phyloP scores from a whole-genome alignment of 2,329 filamentous ascomycete species.

The Ceratocystis destructans region DNA sequence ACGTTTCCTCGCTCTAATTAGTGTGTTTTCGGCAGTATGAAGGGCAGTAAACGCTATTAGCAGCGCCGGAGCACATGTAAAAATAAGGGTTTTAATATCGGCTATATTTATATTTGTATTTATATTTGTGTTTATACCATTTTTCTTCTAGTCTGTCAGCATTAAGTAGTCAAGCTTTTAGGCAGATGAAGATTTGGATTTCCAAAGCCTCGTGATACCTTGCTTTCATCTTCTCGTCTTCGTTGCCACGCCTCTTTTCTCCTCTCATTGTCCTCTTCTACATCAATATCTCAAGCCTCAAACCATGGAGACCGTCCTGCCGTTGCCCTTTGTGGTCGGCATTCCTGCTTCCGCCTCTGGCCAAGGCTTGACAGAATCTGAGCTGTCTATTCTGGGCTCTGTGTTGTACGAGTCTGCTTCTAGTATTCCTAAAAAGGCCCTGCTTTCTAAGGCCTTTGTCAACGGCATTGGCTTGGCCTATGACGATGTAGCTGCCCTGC shows the following conservation, averaged over 20 bases:
- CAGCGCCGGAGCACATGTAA: not conserved
- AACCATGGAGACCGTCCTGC: slow-evolving; percentile 50
- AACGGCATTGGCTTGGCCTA: slow-evolving; percentile 59
- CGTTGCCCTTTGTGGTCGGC: slow-evolving; percentile 48
- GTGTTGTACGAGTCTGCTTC: slow-evolving; percentile 34
- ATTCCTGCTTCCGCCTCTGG: slow-evolving; percentile 37
- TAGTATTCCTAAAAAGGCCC: slow-evolving; percentile 33
- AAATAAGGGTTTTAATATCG: not conserved
- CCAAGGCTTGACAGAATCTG: slow-evolving; percentile 41
- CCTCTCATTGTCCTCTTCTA: not conserved
- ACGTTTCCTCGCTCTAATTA: not conserved
- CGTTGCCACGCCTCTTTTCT: not conserved
- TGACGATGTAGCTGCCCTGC: slow-evolving; percentile 57
- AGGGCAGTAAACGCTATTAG: not conserved
- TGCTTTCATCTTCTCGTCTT: not conserved
- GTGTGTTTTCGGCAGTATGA: slow-evolving; percentile 6
- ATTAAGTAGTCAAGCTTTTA: not conserved
- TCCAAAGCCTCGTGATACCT: slow-evolving; percentile 13
- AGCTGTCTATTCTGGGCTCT: slow-evolving; percentile 45
- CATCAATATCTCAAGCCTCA: slow-evolving; percentile 12
- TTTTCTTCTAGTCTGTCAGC: not conserved
- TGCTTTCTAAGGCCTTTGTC: slow-evolving; percentile 52
- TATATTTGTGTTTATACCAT: not conserved
- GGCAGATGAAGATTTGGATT: slow-evolving; percentile 13
- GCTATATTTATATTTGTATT: not conserved